A percentile compares a stretch with the other conserved stretches of the same genome.
Evolutionary conservation across 1,139 yeast genomes (phyloP).

Genomic region (Kurtzmaniella quercitrusa): DNA sequence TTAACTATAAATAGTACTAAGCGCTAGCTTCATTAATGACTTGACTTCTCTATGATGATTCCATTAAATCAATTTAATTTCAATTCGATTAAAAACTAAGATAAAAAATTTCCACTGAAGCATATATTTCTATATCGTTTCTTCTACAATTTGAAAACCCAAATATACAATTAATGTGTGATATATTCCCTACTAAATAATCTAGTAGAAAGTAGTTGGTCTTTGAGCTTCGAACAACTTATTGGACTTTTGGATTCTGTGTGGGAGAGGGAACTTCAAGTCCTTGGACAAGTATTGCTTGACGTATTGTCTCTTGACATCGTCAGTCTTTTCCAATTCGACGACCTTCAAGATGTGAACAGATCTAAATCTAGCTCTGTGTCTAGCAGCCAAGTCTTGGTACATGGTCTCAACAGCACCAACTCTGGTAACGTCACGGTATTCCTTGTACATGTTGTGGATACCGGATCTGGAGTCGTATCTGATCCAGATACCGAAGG

Average conservation of each 20-base stretch:
- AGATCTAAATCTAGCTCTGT: constrained; percentile 99
- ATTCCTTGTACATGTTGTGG: constrained; percentile 99
- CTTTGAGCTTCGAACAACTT: constrained; percentile 86
- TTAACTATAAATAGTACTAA: too few relatives aligned
- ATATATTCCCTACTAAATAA: constrained; percentile 6
- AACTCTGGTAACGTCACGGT: constrained; percentile 99
- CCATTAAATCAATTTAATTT: too few relatives aligned
- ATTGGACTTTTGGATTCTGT: constrained; percentile 93
- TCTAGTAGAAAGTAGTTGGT: constrained; percentile 95
- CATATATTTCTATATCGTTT: not conserved
- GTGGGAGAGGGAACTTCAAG: constrained; percentile 99
- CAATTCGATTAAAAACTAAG: too few relatives aligned
- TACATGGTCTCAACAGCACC: constrained; percentile 98
- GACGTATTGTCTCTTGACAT: constrained; percentile 98
- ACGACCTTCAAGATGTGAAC: constrained; percentile 98
- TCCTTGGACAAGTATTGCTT: constrained; percentile 95
- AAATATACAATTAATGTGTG: constrained; percentile 12
- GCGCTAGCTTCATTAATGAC: too few relatives aligned
- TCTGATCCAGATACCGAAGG: constrained; percentile 99
- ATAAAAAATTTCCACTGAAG: too few relatives aligned
- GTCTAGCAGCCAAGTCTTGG: constrained; percentile 99
- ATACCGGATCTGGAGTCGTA: constrained; percentile 99
- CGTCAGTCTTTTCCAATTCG: constrained; percentile 96
- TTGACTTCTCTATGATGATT: too few relatives aligned
- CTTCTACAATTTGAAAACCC: constrained; percentile 6